These are phyloP conservation scores for Cordyceps fumosorosea DNA, from an alignment of 2,329 filamentous ascomycete genomes.

Conservation along the genomic window DNA sequence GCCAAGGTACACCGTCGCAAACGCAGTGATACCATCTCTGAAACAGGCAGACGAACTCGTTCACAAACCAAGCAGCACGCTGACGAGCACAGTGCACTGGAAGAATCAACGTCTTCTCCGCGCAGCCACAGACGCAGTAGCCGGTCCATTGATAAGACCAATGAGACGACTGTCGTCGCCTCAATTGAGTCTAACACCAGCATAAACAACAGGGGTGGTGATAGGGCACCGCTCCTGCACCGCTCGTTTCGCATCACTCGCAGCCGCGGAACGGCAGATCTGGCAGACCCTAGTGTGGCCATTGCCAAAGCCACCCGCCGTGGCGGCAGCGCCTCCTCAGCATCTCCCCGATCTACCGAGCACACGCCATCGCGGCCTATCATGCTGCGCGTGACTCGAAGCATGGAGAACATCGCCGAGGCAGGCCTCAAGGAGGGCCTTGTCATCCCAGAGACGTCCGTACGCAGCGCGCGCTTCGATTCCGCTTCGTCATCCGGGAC, in stretches of 20 bases:
- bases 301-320: constrained; percentile 17
- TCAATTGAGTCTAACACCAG: constrained; percentile 1
- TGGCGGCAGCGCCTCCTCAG: neutral
- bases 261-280: constrained; percentile 20
- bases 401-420: constrained; percentile 15
- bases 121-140: constrained; percentile 6
- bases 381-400: constrained; percentile 23
- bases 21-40: constrained; percentile 6
- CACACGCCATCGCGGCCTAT: constrained; percentile 11
- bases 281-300: constrained; percentile 22
- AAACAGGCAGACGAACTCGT: constrained; percentile 7
- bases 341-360: neutral
- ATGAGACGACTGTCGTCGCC: neutral
- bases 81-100: constrained; percentile 26
- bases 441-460: constrained; percentile 25
- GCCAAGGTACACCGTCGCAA: constrained; percentile 3
- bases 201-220: neutral
- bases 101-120: constrained; percentile 13
- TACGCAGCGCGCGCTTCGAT: constrained; percentile 6
- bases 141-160: neutral
- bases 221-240: constrained; percentile 8
- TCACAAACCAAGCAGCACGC: constrained; percentile 5
- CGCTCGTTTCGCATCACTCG: constrained; percentile 21
- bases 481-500: neutral
- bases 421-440: constrained; percentile 5